Base-by-base conservation (phyloP, 2,329 filamentous ascomycete genomes). In the Alternaria conjuncta region DNA sequence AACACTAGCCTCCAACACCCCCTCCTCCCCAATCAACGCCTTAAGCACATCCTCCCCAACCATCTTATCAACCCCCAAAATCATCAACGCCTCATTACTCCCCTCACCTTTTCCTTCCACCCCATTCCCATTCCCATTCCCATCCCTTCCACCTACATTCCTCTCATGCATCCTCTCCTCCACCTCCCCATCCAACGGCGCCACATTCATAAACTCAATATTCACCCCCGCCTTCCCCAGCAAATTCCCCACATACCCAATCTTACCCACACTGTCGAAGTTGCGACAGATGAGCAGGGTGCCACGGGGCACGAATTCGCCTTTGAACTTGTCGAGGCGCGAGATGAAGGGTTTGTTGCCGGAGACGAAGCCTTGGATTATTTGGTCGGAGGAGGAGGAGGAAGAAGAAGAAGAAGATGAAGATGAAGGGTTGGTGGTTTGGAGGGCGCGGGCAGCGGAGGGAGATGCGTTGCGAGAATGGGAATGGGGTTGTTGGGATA, bases 241-340 rank as follows among this genome's bases (percentile, higher is more conserved):
- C 55, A 89, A 85, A 61, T 85, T 89, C 1, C 92, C 92, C 3
- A 96, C 92, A 41, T 89, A 88, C 3, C 92, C 92, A 76, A 96
- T 95, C 83, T 94, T 94, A 11, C 92, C 92, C 0, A 91, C 91
- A 67, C 89, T 86, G 74, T 96, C 92, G 72, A 92, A 94, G 81
- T 95, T 95, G 74, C 93, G 87, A 71, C 93, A 87, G 63, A 95
- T 90, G n/a, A 94, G 83, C 62, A 95, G 78, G 0, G 88, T 92
- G 0, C 92, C 92, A 63, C 91, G 86, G 0, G 92, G 92, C 11
- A 87, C 84, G 68, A 96, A 95, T 5, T 88, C 88, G 0, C 91
- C 91, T 43, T 86, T 87, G 81, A 95, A 96, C 1, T 89, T 86
- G 72, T 89, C 92, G 9, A 96, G 81, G 25, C 91, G 87, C 26